Evolutionary conservation across 495 filamentous ascomycete genomes (phyloP), one percentile per base, ranked within the genome.

Genomic region (Polyplosphaeria fusca): DNA sequence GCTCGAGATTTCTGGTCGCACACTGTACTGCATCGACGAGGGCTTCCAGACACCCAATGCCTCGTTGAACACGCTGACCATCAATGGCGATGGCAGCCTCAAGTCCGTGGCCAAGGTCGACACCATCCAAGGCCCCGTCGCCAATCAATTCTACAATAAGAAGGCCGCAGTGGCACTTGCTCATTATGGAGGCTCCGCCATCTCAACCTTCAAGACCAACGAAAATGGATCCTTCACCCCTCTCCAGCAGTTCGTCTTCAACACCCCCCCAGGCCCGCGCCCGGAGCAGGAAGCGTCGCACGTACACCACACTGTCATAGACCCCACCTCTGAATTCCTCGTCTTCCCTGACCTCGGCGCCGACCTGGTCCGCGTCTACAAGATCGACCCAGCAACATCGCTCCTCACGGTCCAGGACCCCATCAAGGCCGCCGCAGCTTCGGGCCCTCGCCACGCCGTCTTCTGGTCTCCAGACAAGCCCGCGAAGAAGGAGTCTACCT

Each of bases 241-340:
- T 9, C 56, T 68, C 26, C 54, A 71, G 49, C 52, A 67, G 19
- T 49, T 70, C 51, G 55, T 48, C 14, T 70, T 67, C 62, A 63
- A 56, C 16, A 25, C 63, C 47, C 7, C 42, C 40, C 14, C 61
- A 9, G 68, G 61, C 24, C 63, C 65, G 11, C 50, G 61, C 19
- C 45, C 68, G n/a, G 55, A 50, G 11, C 61, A 73, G 42, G 58
- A 66, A 18, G 62, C 60, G 13, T 62, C 69, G n/a, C 68, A 71
- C 37, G 57, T 58, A 16, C 71, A 74, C 52, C 42, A 73, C 28
- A 64, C 65, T 26, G 64, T 74, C 47, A 39, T 70, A 2, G 71
- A 74, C 52, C 71, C 71, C 14, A 72, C 70, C 1, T 61, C 64
- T n/a, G 47, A 67, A 30, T 74, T 58, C 58, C 60, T 74, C n/a